Conservation (phyloP, 169 alveolate species). For the Miamiensis avidus region DNA sequence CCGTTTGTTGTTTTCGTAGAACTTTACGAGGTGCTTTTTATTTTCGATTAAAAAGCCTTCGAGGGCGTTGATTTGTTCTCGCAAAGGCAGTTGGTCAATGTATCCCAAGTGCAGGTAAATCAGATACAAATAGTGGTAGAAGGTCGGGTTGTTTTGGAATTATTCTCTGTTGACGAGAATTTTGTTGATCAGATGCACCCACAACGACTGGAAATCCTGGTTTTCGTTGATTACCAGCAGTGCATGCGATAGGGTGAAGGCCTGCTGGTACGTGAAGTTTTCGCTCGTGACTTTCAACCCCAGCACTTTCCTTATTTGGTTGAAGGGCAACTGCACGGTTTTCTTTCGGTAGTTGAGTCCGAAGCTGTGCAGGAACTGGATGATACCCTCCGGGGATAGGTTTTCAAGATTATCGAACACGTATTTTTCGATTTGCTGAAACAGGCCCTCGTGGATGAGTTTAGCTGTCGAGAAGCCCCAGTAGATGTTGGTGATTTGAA, state of each 20-base stretch:
- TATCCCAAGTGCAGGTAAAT: not conserved
- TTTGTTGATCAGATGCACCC: not conserved
- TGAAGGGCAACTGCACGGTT: not conserved
- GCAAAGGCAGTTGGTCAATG: not conserved
- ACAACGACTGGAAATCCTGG: not conserved
- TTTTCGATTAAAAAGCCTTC: not conserved
- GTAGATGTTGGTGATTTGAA: constrained; percentile 7
- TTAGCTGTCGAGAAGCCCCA: constrained; percentile 21
- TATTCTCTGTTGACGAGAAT: not conserved
- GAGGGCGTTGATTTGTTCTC: not conserved
- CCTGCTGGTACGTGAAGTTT: not conserved
- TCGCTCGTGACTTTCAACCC: not conserved
- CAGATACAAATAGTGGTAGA: not conserved
- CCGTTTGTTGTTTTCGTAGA: constrained; percentile 6
- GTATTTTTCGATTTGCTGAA: not conserved
- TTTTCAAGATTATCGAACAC: not conserved
- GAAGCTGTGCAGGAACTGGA: constrained; percentile 3
- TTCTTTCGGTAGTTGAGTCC: not conserved
- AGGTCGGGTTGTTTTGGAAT: not conserved
- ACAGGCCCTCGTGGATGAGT: not conserved
- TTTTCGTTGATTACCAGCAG: not conserved
- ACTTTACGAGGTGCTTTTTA: not conserved
- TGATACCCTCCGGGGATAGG: not conserved
- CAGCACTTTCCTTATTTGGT: not conserved
- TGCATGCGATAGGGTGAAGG: constrained; percentile 3